Base-by-base conservation (phyloP, 2,329 filamentous ascomycete species). In the Calcarisporium arbuscula region DNA sequence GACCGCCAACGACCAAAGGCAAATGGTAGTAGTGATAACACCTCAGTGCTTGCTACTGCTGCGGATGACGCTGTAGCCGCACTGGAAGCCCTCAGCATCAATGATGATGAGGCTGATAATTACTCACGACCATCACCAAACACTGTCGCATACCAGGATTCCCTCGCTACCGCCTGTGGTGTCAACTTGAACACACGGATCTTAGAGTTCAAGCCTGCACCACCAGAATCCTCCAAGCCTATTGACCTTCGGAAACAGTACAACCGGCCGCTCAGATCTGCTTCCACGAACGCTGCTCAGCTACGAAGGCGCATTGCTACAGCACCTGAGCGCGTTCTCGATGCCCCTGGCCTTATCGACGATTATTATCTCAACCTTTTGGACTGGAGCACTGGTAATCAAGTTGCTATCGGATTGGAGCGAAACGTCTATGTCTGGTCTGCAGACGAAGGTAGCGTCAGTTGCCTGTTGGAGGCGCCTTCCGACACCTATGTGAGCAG, bases 311-410 rank as follows among this genome's bases (percentile, higher is more conserved):
- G 90, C 51, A 87, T 98, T 40, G 84, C 92, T 34, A 95, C 92
- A 7, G 88, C 90, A 10, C 92, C 92, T 9, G 92, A 98, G 65
- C 85, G 92, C 45, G 92, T 98, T 11, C 77, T 98, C 18, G 92
- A 98, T 62, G 92, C 92, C 5, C 92, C 92, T 6, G 92, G 90
- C 36, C 78, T 98, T 34, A 84, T 96, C 42, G 92, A 98, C 53
- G 92, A 98, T 67, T 98, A 96, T 74, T 98, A 98, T 62, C 83
- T 98, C 51, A 98, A 98, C 70, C 74, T 98, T 25, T 79, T 98
- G 18, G 92, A 98, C 68, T 98, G 92, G 92, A 95, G 89, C 57
- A 92, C 88, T 6, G 82, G 85, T 41, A 98, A 98, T 70, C 92
- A 98, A 63, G 90, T 98, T 35, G 92, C 92, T 31, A 96, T 98